Conservation (phyloP, 192 early-diverging fungal genomes). For the Backusella tuberculispora region DNA sequence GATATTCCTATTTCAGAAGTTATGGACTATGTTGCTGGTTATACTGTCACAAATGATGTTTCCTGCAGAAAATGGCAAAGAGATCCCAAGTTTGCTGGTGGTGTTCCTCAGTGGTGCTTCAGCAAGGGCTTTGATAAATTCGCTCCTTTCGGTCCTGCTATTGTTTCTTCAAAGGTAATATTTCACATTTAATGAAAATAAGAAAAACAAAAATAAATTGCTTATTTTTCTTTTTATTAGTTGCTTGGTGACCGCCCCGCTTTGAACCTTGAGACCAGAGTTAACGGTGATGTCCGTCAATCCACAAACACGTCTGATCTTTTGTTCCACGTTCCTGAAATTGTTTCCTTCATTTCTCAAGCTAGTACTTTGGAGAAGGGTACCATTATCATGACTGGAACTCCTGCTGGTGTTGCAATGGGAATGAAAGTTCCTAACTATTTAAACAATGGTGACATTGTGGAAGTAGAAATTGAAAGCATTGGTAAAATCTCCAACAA, state of each 20-base stretch:
- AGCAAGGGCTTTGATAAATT: slow-evolving; percentile 28
- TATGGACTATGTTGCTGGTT: slow-evolving; percentile 67
- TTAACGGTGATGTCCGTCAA: slow-evolving; percentile 76
- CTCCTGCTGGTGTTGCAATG: slow-evolving; percentile 89
- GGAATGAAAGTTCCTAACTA: not conserved
- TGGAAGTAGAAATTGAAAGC: slow-evolving; percentile 69
- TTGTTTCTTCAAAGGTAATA: slow-evolving; percentile 46
- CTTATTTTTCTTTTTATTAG: not conserved
- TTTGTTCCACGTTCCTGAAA: slow-evolving; percentile 57
- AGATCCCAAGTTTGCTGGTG: slow-evolving; percentile 18
- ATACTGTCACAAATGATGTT: slow-evolving; percentile 62
- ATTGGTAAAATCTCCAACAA: slow-evolving; percentile 41
- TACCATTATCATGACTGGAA: slow-evolving; percentile 89
- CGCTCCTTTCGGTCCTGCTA: slow-evolving; percentile 22
- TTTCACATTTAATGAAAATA: not conserved
- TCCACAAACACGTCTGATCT: slow-evolving; percentile 73
- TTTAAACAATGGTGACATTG: slow-evolving; percentile 67
- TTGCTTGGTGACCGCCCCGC: not conserved
- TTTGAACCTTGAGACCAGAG: slow-evolving; percentile 23
- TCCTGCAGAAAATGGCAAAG: slow-evolving; percentile 56
- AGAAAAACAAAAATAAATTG: too few relatives aligned
- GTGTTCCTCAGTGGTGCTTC: slow-evolving; percentile 18
- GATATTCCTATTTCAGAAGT: slow-evolving; percentile 73
- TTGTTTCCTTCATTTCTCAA: slow-evolving; percentile 77
- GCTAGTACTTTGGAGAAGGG: slow-evolving; percentile 89